Conservation (phyloP, 2,329 filamentous ascomycete genomes). For the Calonectria henricotiae region DNA sequence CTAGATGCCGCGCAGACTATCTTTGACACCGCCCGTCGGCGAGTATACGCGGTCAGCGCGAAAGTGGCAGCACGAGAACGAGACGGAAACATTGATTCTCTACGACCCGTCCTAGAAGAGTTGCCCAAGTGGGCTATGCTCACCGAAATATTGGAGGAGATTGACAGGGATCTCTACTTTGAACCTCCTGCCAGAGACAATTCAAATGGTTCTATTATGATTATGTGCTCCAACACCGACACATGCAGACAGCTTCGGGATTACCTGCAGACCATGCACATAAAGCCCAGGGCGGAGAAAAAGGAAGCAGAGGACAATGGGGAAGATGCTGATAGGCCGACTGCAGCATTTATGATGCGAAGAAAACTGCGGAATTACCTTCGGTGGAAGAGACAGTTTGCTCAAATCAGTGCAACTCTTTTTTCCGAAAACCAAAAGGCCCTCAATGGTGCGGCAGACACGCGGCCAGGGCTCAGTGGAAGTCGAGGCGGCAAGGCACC, state of each 20-base stretch:
- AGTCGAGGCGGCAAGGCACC: slow-evolving; percentile 76
- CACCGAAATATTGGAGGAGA: slow-evolving; percentile 93
- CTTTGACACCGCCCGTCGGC: slow-evolving; percentile 89
- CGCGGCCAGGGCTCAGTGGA: slow-evolving; percentile 63
- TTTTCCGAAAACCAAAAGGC: slow-evolving; percentile 87
- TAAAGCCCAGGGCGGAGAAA: slow-evolving; percentile 71
- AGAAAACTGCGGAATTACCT: slow-evolving; percentile 89
- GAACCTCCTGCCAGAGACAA: slow-evolving; percentile 84
- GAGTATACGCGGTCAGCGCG: slow-evolving; percentile 85
- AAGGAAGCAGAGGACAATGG: slow-evolving; percentile 61
- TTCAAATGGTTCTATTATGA: slow-evolving; percentile 91
- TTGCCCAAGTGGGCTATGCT: slow-evolving; percentile 94
- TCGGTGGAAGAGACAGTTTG: slow-evolving; percentile 91
- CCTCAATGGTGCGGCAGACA: slow-evolving; percentile 77
- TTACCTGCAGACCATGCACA: slow-evolving; percentile 92
- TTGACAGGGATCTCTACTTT: slow-evolving; percentile 91
- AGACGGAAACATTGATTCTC: slow-evolving; percentile 70
- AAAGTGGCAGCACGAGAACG: slow-evolving; percentile 66
- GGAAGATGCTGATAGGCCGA: slow-evolving; percentile 74
- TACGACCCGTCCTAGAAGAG: slow-evolving; percentile 90
- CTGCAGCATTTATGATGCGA: slow-evolving; percentile 91
- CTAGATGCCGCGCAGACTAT: slow-evolving; percentile 95
- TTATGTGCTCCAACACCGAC: slow-evolving; percentile 93
- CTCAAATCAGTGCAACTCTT: slow-evolving; percentile 84
- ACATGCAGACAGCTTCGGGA: slow-evolving; percentile 92